A percentile compares a stretch with the other conserved stretches of the same genome.
phyloP scores from a whole-genome alignment of 371 early-diverging fungal species.

The Zopfochytrium polystomum region DNA sequence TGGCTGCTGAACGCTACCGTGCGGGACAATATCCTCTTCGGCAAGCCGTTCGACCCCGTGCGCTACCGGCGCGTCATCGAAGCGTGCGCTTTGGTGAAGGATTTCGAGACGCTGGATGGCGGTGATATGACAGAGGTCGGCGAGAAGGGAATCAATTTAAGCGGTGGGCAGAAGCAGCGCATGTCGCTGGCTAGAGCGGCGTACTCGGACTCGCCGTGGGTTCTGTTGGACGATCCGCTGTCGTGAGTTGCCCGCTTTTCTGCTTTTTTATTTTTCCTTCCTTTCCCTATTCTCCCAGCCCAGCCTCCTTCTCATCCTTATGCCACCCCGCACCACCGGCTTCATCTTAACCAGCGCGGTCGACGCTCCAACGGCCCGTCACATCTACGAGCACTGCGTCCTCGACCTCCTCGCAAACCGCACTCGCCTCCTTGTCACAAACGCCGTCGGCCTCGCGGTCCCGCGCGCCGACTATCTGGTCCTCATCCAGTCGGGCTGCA shows the following conservation, averaged over 20 bases:
- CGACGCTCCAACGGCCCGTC: conserved; percentile 86
- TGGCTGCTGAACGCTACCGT: too few relatives aligned
- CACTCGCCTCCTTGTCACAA: conserved; percentile 33
- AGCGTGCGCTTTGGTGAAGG: conserved; percentile 31
- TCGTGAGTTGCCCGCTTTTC: conserved; percentile 35
- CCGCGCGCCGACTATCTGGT: conserved; percentile 57
- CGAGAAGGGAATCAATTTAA: conserved; percentile 38
- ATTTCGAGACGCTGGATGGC: conserved; percentile 30
- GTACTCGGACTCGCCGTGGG: conserved; percentile 23
- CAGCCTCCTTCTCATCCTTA: too few relatives aligned
- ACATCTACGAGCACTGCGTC: too few relatives aligned
- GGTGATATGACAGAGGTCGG: conserved; percentile 44
- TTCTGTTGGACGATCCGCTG: conserved; percentile 17
- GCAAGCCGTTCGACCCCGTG: conserved; percentile 21
- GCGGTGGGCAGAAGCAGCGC: too few relatives aligned
- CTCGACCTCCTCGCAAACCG: conserved; percentile 42
- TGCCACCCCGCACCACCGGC: too few relatives aligned
- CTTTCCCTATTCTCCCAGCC: too few relatives aligned
- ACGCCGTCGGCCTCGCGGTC: too few relatives aligned
- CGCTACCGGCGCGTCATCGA: conserved; percentile 31
- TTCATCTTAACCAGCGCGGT: conserved; percentile 54
- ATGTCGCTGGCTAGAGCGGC: conserved; percentile 56
- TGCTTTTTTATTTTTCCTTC: conserved; percentile 28
- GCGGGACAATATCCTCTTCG: conserved; percentile 47
- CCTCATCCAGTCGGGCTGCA: conserved; percentile 63